Evolutionary conservation across 2,329 filamentous ascomycete genomes (phyloP).

Genomic region (Zasmidium citrigriseum): DNA sequence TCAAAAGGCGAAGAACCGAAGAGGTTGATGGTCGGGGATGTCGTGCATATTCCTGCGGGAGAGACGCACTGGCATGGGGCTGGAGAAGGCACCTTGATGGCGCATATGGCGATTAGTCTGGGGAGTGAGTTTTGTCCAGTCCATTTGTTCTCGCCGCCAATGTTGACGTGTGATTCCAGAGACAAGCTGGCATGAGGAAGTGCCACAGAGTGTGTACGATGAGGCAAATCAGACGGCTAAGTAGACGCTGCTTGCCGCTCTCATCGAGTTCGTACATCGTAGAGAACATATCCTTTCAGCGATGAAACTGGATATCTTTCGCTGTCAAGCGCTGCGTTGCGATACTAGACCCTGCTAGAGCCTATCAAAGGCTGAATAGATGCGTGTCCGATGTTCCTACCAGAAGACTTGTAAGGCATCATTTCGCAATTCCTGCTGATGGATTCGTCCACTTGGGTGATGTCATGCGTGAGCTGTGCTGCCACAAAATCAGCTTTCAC

Average conservation of each 20-base stretch:
- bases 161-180: conserved; percentile 18
- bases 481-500: too few species aligned
- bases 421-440: not conserved
- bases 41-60: conserved; percentile 43
- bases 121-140: conserved; percentile 32
- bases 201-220: conserved; percentile 41
- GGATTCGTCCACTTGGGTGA: not conserved
- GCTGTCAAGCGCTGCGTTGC: too few species aligned
- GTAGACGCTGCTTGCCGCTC: not conserved
- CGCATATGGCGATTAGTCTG: conserved; percentile 41
- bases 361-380: too few species aligned
- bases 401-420: too few species aligned
- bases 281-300: too few species aligned
- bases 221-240: conserved; percentile 25
- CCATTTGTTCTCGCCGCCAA: not conserved
- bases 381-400: too few species aligned
- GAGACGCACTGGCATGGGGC: conserved; percentile 51
- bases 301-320: too few species aligned
- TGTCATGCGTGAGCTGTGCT: not conserved
- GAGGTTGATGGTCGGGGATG: conserved; percentile 43
- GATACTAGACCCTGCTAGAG: too few species aligned
- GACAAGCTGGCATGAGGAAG: conserved; percentile 40
- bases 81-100: conserved; percentile 43
- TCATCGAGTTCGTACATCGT: too few species aligned
- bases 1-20: conserved; percentile 41